Evolutionary conservation across 257 asterid species (phyloP), one percentile per base, ranked within the genome.

Genomic region (Nicotiana tabacum): DNA sequence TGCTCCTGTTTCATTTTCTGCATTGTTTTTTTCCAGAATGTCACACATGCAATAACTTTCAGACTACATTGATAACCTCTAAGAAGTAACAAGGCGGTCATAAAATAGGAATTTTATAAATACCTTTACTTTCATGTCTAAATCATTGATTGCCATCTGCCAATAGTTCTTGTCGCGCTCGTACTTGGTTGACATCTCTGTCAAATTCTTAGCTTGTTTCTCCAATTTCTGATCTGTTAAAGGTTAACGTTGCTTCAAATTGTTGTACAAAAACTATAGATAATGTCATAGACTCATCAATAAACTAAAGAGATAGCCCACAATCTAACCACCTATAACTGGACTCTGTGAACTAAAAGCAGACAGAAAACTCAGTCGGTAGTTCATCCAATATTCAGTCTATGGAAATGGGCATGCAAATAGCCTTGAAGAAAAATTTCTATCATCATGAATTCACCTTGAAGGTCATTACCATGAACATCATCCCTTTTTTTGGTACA

Each of bases 1-100:
- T 96, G 96, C 84, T 94, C 98, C 83, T 86, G 88, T 85, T 94
- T 96, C 99, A 96, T 94, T 79, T 86, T 83, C 99, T 96, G 89
- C 81, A 83, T 43, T 51, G 83, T 6, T 51, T 32, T 39, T 15
- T 77, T 18, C 72, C 62, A 24, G 68, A 56, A 84, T 83, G 27
- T 53, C 29, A 29, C 35, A 77, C 12, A 64, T 60, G 62, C 33
- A 69, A 16, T 9, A 6, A n/a, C 53, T 15, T 68, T 65, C 58
- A 57, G 78, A 76, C 30, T 27, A 76, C 64, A 15, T 51, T 2
- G 27, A 76, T 29, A 76, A 29, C 4, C 64, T 27, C 46, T 48
- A 74, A 74, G 64, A 51, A 74, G 51, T 15, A 7, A 51, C 64
- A 4, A 51, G n/a, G 43, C 12, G 27, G 15, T 72, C 39, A 0